Evolutionary conservation across 2,329 filamentous ascomycete species (phyloP), one percentile per base, ranked within the genome.

Genomic region (Aspergillus aculeatus): DNA sequence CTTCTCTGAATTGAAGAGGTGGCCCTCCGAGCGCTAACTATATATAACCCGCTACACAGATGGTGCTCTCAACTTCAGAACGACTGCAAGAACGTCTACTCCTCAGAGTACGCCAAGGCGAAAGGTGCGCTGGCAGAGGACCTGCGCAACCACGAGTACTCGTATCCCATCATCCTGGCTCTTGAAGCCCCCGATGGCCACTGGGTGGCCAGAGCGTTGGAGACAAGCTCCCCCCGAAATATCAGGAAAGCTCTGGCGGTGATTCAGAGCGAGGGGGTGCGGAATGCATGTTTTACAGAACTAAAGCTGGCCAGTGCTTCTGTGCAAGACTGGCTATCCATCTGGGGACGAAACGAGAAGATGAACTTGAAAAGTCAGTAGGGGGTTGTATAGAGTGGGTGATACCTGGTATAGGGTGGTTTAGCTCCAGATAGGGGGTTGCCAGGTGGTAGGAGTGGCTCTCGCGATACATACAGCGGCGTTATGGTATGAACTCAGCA

Each of bases 41-140:
- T 19, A 35, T n/a, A 49, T 44, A 38, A 24, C 31, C 21, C 19
- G 24, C 12, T 47, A 26, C 44, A 26, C 29, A 69, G 66, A 24
- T 69, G 66, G 66, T 62, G 64, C 47, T 64, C 64, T 0, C 66
- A 69, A 29, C 54, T 68, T 4, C 66, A 68, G 41, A 69, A 68
- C 12, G 66, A 69, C 35, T 68, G 65, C 56, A 68, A 69, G 24
- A 68, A 68, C 31, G 59, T 68, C 23, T 68, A 66, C 51, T 69
- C 66, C 2, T 62, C 66, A 1, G 66, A 68, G 32, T 68, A 68
- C 50, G 66, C 62, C 14, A 63, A 60, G 23, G 48, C 60, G 16
- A 69, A 68, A 23, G 66, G 66, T 2, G 50, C 63, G 3, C 38
- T 66, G 31, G 66, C 62, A 1, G 66, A 69, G 53, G 66, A 68